Base-by-base conservation (phyloP, 768 basidiomycete species). In the Russula brevipes region DNA sequence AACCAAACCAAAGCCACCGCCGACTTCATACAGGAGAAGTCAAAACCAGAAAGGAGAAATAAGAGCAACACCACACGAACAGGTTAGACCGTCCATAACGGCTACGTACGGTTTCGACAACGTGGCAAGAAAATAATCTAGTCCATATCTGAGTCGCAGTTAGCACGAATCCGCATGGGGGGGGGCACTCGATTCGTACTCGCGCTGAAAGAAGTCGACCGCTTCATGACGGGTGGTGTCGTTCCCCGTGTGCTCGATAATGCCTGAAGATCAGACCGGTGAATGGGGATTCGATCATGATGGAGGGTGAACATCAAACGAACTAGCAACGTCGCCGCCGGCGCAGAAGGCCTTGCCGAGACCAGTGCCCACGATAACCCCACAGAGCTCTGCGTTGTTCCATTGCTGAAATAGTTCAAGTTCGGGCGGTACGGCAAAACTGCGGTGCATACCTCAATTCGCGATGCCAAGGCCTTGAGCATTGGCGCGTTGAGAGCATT, bases 321-420 rank as follows among this genome's bases (percentile, higher is more conserved):
- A 69, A 95, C 96, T 78, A 63, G 84, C 86, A 61, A 99, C 90
- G 74, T 99, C 97, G 49, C 97, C 97, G 14, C 97, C 97, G 6
- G 91, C 88, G 70, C 94, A 98, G 72, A 98, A 98, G 12, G 88
- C 91, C 62, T 85, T 80, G 4, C 87, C 88, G 12, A 75, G 73
- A 30, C 89, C 90, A 38, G 82, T 81, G 39, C 87, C 89, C 42
- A 92, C 81, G 63, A 97, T 83, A 35, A 87, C 80, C 60, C 82
- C 81, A 68, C 85, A 85, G 7, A 91, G 80, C 54, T 87, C 81
- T 35, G 90, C 85, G 41, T 80, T 75, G 64, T 82, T 80, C 89
- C 91, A 93, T 78, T 85, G 83, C 91, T 93, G 17, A 17, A 54
- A 44, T 38, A 10, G 8, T 46, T 10, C 41, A 4, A 30, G 30